Conservation (phyloP, 345 rosid genomes). For the Mangifera indica region DNA sequence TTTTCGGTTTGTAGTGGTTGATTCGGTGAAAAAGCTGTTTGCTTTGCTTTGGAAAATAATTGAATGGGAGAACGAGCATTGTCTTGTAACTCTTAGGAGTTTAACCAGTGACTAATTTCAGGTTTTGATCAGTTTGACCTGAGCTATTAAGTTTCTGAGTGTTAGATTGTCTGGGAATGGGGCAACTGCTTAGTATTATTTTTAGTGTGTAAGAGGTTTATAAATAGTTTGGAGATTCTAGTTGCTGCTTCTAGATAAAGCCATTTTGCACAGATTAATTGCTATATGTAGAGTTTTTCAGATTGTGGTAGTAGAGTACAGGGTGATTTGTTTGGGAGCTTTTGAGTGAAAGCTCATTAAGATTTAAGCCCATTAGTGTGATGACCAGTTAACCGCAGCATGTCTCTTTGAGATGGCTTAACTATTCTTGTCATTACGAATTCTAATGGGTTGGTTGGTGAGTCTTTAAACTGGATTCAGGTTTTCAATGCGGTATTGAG, state of each 20-base stretch:
- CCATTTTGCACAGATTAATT: conserved; percentile 1
- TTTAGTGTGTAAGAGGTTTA: too few relatives aligned
- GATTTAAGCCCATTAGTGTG: not conserved
- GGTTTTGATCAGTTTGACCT: too few relatives aligned
- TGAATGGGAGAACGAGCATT: not conserved
- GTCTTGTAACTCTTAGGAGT: too few relatives aligned
- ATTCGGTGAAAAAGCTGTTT: not conserved
- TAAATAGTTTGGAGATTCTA: not conserved
- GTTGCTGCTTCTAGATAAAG: not conserved
- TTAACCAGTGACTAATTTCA: too few relatives aligned
- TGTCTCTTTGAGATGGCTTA: not conserved
- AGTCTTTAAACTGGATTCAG: not conserved
- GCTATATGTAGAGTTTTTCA: not conserved
- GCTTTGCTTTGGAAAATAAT: not conserved
- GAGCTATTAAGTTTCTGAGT: not conserved
- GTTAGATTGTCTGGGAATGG: not conserved
- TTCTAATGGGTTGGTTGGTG: not conserved
- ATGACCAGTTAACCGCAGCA: not conserved
- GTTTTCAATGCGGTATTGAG: too few relatives aligned
- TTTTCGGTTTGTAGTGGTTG: not conserved
- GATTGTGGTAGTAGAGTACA: not conserved
- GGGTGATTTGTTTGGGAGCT: not conserved
- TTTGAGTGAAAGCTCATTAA: not conserved
- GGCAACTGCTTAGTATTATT: too few relatives aligned
- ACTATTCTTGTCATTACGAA: not conserved